Percentiles rank a stretch among this genome's conserved stretches.
These are phyloP conservation scores for Apodospora peruviana DNA, from an alignment of 495 filamentous ascomycete species.

Conservation along the genomic window DNA sequence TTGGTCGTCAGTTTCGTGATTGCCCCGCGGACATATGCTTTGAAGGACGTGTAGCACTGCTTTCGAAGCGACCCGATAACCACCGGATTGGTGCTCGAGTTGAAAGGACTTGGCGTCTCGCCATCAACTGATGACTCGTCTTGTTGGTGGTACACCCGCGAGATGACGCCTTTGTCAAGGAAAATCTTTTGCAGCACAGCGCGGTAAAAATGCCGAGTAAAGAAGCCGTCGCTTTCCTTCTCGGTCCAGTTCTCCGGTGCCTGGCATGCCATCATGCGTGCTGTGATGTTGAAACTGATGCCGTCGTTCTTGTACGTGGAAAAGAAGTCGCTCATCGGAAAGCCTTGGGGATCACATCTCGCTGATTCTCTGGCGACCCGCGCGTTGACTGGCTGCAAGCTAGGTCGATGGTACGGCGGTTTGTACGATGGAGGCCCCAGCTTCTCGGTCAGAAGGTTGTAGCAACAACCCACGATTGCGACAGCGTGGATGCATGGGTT, in stretches of 20 bases:
- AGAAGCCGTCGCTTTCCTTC: constrained; percentile 76
- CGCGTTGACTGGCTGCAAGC: constrained; percentile 54
- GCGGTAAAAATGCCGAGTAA: constrained; percentile 90
- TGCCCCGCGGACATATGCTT: constrained; percentile 73
- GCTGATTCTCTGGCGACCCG: constrained; percentile 43
- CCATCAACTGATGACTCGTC: constrained; percentile 26
- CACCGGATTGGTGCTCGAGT: constrained; percentile 60
- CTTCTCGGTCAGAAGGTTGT: constrained; percentile 90
- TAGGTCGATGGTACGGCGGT: constrained; percentile 56
- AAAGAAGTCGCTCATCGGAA: constrained; percentile 81
- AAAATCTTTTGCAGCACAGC: constrained; percentile 87
- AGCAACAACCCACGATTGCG: constrained; percentile 95
- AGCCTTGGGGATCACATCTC: constrained; percentile 77
- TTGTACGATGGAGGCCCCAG: constrained; percentile 84
- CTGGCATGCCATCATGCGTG: constrained; percentile 94
- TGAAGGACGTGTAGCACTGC: constrained; percentile 69
- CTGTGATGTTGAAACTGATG: constrained; percentile 87
- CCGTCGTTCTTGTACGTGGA: constrained; percentile 56
- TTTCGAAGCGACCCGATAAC: constrained; percentile 84
- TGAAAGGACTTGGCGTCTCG: constrained; percentile 38
- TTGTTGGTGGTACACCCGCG: constrained; percentile 45
- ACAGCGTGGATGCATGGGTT: constrained; percentile 82
- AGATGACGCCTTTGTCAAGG: constrained; percentile 69
- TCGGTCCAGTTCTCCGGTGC: constrained; percentile 87
- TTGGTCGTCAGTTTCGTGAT: constrained; percentile 64